Conservation (phyloP, 257 asterid species). For the Solanum chiquidenum region DNA sequence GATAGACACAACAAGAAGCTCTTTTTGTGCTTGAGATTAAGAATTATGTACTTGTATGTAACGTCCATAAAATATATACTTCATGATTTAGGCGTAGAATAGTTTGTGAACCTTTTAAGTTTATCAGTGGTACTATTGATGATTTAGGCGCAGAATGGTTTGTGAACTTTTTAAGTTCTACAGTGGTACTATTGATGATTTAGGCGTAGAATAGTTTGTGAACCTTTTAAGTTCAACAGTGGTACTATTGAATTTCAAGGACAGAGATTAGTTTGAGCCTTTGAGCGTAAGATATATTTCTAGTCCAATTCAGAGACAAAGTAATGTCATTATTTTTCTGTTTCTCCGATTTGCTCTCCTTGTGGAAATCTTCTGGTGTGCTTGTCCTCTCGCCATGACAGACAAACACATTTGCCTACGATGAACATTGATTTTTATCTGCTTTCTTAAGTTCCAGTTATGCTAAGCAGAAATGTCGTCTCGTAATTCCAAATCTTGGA, state of each 20-base stretch:
- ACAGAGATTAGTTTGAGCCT: not conserved
- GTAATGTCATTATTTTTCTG: not conserved
- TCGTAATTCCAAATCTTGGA: not conserved
- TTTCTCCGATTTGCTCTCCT: not conserved
- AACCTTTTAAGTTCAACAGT: not conserved
- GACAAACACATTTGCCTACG: not conserved
- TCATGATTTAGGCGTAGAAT: not conserved
- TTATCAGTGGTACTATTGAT: not conserved
- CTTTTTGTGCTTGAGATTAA: not conserved
- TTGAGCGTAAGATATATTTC: not conserved
- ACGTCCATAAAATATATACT: not conserved
- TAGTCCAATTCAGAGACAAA: not conserved
- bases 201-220: not conserved
- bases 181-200: not conserved
- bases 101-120: not conserved
- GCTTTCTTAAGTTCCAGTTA: not conserved
- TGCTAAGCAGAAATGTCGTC: not conserved
- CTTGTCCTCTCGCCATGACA: not conserved
- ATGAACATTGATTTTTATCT: not conserved
- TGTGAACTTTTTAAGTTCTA: not conserved
- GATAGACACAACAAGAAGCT: not conserved
- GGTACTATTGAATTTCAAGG: not conserved
- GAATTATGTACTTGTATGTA: not conserved
- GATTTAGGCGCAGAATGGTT: not conserved
- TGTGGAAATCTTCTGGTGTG: not conserved